phyloP scores from a whole-genome alignment of 2,329 filamentous ascomycete species.

The Hymenotorrendiella dingleyae region DNA sequence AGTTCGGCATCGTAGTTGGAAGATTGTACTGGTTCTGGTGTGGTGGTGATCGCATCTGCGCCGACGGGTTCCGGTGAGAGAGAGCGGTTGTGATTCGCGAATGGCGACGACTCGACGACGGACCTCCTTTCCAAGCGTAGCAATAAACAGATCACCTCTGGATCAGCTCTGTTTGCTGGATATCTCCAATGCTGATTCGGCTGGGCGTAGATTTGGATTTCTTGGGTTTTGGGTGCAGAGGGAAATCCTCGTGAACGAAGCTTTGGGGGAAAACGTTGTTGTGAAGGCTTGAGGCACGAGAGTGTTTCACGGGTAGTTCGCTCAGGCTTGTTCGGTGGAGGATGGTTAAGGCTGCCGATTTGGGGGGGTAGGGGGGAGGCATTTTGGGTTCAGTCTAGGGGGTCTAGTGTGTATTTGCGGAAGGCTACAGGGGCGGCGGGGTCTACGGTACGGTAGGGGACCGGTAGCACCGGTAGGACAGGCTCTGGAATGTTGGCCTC shows the following conservation, averaged over 20 bases:
- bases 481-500: no score
- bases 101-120: not conserved
- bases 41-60: no score
- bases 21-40: no score
- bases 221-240: not conserved
- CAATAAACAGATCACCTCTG: not conserved
- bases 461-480: no score
- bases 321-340: not conserved
- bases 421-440: no score
- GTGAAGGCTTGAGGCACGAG: not conserved
- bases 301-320: not conserved
- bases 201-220: no score
- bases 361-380: not conserved
- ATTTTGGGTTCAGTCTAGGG: not conserved
- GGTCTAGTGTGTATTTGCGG: no score
- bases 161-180: no score
- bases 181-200: no score
- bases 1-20: constrained; percentile 17
- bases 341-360: not conserved
- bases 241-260: not conserved
- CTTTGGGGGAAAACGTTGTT: not conserved
- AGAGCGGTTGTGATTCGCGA: not conserved
- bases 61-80: no score
- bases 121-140: not conserved
- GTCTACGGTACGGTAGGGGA: no score